Evolutionary conservation across 108 stramenopile species (phyloP), one percentile per base, ranked within the genome.

Genomic region (Cyclostephanos tholiformis): DNA sequence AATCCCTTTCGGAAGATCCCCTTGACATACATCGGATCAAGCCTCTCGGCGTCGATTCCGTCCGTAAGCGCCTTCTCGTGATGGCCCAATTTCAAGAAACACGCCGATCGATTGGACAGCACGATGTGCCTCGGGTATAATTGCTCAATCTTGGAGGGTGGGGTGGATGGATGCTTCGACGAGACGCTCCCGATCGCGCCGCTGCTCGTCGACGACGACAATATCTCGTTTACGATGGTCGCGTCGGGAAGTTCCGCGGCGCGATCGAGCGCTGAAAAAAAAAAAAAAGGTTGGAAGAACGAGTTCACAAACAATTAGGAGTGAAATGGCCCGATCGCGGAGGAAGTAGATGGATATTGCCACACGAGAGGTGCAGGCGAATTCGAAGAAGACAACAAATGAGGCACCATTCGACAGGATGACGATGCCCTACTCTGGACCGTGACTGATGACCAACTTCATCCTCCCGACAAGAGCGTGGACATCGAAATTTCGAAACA

Each of bases 21-120:
- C 85, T 97, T 97, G 51, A 92, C 85, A 71, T 95, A 91, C 29
- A 81, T 65, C 6, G 92, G 86, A 56, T 95, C 89, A 26, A 92
- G 69, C 14, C 51, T 46, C 39, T 79, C 71, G 19, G 94, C 86
- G 23, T 82, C 75, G 0, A 50, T 74, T 0, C 90, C 95, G 82
- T 95, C 97, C 4, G 74, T 87, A 0, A 87, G 80, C 35, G 97
- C 97, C 78, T 93, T 94, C 67, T 91, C 94, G 71, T 92, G 97
- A 49, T 97, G 85, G 20, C 97, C 97, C 56, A 97, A 61, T 78
- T 97, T 97, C 43, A 96, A 66, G 72, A 94, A 95, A 52, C 86
- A 91, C 8, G 95, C 95, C 23, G 90, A 80, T 23, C 95, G 90
- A 74, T 97, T 97, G 29, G 93, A 86, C 29, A 90, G 76, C 5